Conservation (phyloP, 495 filamentous ascomycete species). For the Neurospora discreta region DNA sequence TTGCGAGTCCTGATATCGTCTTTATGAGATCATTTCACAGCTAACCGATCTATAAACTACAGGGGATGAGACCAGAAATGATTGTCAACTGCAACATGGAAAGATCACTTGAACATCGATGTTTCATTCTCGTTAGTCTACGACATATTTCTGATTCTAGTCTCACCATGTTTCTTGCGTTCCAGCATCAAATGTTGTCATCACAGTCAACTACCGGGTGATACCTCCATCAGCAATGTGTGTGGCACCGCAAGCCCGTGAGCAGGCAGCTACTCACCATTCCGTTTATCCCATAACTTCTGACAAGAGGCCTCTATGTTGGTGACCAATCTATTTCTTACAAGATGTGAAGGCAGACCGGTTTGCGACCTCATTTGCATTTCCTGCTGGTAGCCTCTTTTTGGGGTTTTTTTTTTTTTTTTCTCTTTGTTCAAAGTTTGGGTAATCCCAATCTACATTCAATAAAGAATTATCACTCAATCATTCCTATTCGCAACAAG, state of each 20-base stretch:
- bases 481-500: not conserved
- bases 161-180: not conserved
- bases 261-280: not conserved
- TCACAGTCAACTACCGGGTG: not conserved
- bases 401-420: too few relatives aligned
- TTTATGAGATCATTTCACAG: not conserved
- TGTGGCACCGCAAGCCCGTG: not conserved
- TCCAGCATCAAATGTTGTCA: not conserved
- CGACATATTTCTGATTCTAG: not conserved
- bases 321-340: not conserved
- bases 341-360: not conserved
- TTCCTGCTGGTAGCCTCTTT: too few relatives aligned
- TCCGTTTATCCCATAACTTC: not conserved
- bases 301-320: not conserved
- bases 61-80: not conserved
- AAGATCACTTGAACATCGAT: not conserved
- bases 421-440: too few relatives aligned
- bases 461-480: not conserved
- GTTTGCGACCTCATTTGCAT: not conserved
- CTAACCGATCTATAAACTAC: not conserved
- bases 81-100: not conserved
- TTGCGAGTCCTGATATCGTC: conserved; percentile 5
- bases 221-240: not conserved
- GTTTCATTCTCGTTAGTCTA: not conserved
- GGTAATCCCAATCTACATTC: not conserved